phyloP scores from a whole-genome alignment of 1,284 basidiomycete species.

The Vanrija humicola region DNA sequence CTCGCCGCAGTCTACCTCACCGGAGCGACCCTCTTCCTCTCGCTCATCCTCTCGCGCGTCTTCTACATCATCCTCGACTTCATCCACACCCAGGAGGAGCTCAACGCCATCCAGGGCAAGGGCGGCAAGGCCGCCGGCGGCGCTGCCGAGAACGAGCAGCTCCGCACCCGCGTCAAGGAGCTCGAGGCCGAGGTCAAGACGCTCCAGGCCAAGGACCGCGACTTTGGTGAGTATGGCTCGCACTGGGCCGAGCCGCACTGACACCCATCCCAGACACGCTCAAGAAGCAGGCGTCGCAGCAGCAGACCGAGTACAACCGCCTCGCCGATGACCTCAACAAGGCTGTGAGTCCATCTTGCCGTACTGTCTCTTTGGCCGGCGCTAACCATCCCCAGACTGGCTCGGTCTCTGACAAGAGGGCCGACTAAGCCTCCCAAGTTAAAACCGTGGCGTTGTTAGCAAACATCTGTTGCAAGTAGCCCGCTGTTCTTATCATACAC shows the following conservation, averaged over 20 bases:
- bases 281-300: constrained; percentile 74
- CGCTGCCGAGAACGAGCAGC: constrained; percentile 49
- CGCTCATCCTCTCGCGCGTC: constrained; percentile 83
- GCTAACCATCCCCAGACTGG: constrained; percentile 52
- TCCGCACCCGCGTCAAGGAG: constrained; percentile 60
- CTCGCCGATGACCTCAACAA: constrained; percentile 72
- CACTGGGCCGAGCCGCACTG: neutral
- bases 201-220: constrained; percentile 55
- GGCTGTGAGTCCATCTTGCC: constrained; percentile 40
- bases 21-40: constrained; percentile 88
- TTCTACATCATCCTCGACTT: constrained; percentile 90
- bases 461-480: no score
- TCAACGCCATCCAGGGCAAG: constrained; percentile 72
- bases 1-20: constrained; percentile 70
- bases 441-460: no score
- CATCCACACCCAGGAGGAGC: constrained; percentile 82
- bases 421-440: constrained; percentile 44
- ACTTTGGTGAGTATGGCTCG: constrained; percentile 60
- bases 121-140: constrained; percentile 47
- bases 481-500: no score
- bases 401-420: constrained; percentile 53
- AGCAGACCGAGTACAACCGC: constrained; percentile 72
- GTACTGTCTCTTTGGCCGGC: neutral
- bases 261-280: constrained; percentile 58
- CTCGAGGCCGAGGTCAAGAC: constrained; percentile 60